Evolutionary conservation across 1,284 basidiomycete genomes (phyloP).

Genomic region (Violaceomyces palustris): DNA sequence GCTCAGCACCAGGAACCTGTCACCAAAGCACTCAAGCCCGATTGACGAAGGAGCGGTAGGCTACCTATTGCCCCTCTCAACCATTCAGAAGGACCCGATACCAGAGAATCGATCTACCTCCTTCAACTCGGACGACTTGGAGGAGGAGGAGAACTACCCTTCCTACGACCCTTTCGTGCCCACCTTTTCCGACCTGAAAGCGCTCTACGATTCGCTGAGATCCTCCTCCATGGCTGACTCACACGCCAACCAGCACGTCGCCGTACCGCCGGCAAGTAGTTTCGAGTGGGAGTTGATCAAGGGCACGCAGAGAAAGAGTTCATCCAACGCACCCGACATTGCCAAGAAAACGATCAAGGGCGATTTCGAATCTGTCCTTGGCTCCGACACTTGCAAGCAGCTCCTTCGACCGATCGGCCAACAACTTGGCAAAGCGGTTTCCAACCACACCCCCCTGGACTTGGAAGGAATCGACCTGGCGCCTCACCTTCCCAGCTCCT

Average conservation of each 20-base stretch:
- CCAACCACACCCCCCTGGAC: constrained; percentile 17
- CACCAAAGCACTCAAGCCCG: constrained; percentile 18
- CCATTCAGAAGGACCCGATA: too few relatives aligned
- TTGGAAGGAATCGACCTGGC: too few relatives aligned
- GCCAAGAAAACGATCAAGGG: constrained; percentile 44
- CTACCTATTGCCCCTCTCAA: constrained; percentile 18
- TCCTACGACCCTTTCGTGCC: constrained; percentile 24
- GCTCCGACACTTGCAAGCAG: constrained; percentile 31
- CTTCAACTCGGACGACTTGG: too few relatives aligned
- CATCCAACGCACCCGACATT: constrained; percentile 35
- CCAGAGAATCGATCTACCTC: too few relatives aligned
- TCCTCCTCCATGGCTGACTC: too few relatives aligned
- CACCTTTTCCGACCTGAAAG: constrained; percentile 25
- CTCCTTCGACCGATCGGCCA: constrained; percentile 33
- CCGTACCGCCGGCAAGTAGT: too few relatives aligned
- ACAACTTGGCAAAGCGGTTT: constrained; percentile 6
- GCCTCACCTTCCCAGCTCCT: too few relatives aligned
- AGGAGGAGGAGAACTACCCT: constrained; percentile 14
- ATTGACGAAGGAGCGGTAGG: constrained; percentile 28
- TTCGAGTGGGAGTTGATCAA: constrained; percentile 31
- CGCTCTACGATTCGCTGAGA: constrained; percentile 17
- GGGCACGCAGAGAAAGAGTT: constrained; percentile 8
- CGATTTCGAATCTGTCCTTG: constrained; percentile 51
- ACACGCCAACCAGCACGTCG: too few relatives aligned
- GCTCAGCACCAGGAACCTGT: constrained; percentile 18